Evolutionary conservation across 208 protist genomes (phyloP).

Genomic region (Trypanosoma lewisi): DNA sequence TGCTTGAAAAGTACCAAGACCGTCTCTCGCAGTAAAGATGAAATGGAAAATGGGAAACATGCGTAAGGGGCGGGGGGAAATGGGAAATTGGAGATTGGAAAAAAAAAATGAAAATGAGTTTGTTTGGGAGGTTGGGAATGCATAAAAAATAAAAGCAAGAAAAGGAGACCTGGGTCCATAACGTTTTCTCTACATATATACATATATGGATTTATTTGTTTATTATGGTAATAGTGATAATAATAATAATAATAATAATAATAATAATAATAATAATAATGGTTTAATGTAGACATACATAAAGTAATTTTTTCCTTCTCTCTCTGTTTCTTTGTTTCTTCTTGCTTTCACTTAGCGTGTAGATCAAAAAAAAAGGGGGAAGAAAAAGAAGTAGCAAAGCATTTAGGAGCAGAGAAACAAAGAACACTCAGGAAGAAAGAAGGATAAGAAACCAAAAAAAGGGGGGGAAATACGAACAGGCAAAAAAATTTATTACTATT

Average conservation of each 20-base stretch:
- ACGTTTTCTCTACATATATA: background rate
- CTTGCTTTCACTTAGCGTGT: background rate
- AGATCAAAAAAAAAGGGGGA: background rate
- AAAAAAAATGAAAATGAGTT: background rate
- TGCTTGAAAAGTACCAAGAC: slow-evolving; percentile 73
- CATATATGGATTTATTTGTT: slow-evolving; percentile 1
- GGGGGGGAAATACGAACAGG: too few relatives aligned
- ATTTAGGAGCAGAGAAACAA: slow-evolving; percentile 2
- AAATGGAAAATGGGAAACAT: background rate
- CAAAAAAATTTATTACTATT: slow-evolving; percentile 9
- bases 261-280: too few relatives aligned
- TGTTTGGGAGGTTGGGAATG: background rate
- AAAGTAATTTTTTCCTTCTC: background rate
- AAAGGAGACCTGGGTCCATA: background rate
- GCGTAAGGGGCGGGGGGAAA: background rate
- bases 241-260: too few relatives aligned
- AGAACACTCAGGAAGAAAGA: slow-evolving; percentile 3
- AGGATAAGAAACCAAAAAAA: slow-evolving; percentile 16
- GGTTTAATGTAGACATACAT: too few relatives aligned
- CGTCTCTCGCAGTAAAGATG: slow-evolving; percentile 30
- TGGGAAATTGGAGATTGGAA: background rate
- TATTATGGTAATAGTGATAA: background rate
- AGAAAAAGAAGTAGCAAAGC: background rate
- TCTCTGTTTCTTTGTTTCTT: background rate
- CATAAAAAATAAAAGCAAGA: background rate